Percentiles rank a stretch among this genome's conserved stretches.
phyloP scores from a whole-genome alignment of 106 monocot genomes.

The Posidonia australis region DNA sequence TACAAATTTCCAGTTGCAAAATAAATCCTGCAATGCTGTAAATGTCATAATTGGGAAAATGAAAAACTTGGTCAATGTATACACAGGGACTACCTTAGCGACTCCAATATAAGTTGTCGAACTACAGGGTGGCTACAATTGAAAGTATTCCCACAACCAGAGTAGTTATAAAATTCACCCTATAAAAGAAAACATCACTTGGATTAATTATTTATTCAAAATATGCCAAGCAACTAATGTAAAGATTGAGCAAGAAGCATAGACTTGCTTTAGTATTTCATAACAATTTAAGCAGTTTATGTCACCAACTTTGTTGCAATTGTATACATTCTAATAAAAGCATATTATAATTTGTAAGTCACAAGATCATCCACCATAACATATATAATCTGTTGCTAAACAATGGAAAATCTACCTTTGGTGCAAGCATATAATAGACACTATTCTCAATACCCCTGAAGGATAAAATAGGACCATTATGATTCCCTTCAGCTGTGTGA shows the following conservation, averaged over 20 bases:
- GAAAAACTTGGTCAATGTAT: neutral
- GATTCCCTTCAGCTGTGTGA: conserved; percentile 97
- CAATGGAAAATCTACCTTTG: conserved; percentile 37
- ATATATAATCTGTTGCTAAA: neutral
- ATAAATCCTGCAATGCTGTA: neutral
- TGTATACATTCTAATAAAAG: neutral
- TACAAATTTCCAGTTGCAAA: too few relatives aligned
- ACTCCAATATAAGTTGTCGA: conserved; percentile 78
- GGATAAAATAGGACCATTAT: conserved; percentile 83
- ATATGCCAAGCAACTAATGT: too few relatives aligned
- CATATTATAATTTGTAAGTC: too few relatives aligned
- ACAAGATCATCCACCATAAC: too few relatives aligned
- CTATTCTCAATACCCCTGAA: conserved; percentile 85
- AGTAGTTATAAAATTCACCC: conserved; percentile 94
- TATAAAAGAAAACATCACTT: conserved; percentile 13
- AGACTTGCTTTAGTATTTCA: too few relatives aligned
- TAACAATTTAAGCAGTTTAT: too few relatives aligned
- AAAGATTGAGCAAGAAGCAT: too few relatives aligned
- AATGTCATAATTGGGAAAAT: neutral
- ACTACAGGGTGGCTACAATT: conserved; percentile 94
- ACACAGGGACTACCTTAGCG: conserved; percentile 47
- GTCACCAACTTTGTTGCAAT: too few relatives aligned
- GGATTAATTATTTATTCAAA: neutral
- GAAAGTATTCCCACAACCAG: conserved; percentile 93
- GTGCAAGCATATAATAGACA: conserved; percentile 89